Evolutionary conservation across 371 early-diverging fungal species (phyloP).

Genomic region (Coemansia sp.): DNA sequence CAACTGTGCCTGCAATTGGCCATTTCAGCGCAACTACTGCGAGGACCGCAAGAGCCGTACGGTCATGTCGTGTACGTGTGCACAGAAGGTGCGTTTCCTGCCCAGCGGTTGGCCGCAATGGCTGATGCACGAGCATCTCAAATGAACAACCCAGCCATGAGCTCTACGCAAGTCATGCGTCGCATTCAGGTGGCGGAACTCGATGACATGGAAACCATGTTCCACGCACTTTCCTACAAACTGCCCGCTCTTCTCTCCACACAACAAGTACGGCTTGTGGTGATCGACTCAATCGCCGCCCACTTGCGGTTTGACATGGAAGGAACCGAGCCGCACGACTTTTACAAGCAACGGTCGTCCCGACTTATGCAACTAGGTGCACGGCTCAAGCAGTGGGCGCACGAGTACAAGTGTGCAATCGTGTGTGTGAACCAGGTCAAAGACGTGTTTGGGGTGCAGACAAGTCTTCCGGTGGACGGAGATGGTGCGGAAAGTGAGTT

Average conservation of each 20-base stretch:
- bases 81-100: conserved; percentile 38
- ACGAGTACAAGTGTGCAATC: conserved; percentile 61
- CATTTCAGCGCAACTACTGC: conserved; percentile 62
- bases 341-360: conserved; percentile 54
- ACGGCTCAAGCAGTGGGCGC: conserved; percentile 62
- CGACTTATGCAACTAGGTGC: conserved; percentile 63
- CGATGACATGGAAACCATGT: conserved; percentile 66
- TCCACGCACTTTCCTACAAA: conserved; percentile 68
- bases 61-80: conserved; percentile 46
- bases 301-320: conserved; percentile 54
- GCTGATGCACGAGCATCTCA: not conserved
- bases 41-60: conserved; percentile 58
- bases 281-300: conserved; percentile 85
- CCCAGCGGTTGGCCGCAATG: conserved; percentile 13
- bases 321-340: conserved; percentile 6
- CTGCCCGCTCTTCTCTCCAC: conserved; percentile 61
- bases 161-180: conserved; percentile 17
- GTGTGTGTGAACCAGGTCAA: conserved; percentile 69
- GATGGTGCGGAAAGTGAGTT: conserved; percentile 20
- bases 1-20: conserved; percentile 81
- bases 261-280: conserved; percentile 61
- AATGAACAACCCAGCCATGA: not conserved
- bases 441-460: conserved; percentile 16
- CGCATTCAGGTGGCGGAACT: conserved; percentile 67
- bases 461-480: not conserved